Conservation (phyloP, 2,329 filamentous ascomycete genomes). For the Fusarium sp. region DNA sequence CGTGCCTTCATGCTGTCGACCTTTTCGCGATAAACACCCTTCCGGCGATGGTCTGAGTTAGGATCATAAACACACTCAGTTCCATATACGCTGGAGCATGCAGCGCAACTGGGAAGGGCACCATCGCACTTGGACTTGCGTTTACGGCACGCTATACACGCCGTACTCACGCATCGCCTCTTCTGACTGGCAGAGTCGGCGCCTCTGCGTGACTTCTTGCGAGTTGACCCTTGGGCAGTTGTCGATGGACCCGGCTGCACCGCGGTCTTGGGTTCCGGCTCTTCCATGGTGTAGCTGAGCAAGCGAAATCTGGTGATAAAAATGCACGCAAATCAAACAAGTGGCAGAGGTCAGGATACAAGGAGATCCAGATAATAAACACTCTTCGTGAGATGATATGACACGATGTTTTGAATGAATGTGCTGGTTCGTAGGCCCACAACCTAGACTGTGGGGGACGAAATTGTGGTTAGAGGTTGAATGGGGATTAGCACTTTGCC, state of each 20-base stretch:
- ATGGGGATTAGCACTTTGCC: constrained; percentile 19
- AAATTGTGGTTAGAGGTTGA: constrained; percentile 17
- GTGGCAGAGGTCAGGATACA: background rate
- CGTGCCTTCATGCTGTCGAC: constrained; percentile 87
- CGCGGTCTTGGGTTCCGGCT: constrained; percentile 11
- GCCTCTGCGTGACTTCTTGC: constrained; percentile 62
- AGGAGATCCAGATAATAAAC: background rate
- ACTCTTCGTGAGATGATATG: constrained; percentile 14
- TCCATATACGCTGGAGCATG: constrained; percentile 93
- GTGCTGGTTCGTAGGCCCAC: constrained; percentile 21
- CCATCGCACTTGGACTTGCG: constrained; percentile 93
- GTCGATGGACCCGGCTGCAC: constrained; percentile 23
- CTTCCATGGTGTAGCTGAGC: constrained; percentile 32
- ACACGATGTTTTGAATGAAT: constrained; percentile 10
- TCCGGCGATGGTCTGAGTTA: constrained; percentile 93
- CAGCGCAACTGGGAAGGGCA: constrained; percentile 88
- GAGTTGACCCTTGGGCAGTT: constrained; percentile 18
- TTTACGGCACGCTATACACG: constrained; percentile 81
- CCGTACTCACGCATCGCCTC: constrained; percentile 83
- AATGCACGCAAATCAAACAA: background rate
- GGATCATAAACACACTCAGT: constrained; percentile 95
- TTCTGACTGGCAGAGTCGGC: constrained; percentile 66
- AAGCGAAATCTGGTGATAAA: background rate
- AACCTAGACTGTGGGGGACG: constrained; percentile 16
- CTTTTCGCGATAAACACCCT: constrained; percentile 96